phyloP scores from a whole-genome alignment of 2,329 filamentous ascomycete genomes.

The Fusarium sterilihyphosum region DNA sequence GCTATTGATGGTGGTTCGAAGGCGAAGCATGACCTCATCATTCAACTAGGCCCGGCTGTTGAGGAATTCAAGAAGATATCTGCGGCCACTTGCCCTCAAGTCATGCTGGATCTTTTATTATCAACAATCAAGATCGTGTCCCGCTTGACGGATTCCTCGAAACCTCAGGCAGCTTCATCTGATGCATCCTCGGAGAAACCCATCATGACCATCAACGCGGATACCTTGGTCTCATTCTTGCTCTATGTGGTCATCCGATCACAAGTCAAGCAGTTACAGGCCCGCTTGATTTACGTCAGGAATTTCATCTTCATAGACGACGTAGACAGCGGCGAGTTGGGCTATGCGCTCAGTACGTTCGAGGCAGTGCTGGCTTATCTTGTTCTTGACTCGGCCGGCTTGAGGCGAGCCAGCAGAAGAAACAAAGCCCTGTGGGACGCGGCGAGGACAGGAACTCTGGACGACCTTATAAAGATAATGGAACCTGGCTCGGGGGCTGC shows the following conservation, averaged over 20 bases:
- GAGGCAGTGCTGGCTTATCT: constrained; percentile 94
- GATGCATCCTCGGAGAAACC: constrained; percentile 60
- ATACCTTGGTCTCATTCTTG: constrained; percentile 90
- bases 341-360: constrained; percentile 94
- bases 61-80: constrained; percentile 90
- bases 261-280: constrained; percentile 86
- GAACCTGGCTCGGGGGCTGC: constrained; percentile 70
- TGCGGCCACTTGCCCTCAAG: constrained; percentile 80
- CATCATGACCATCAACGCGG: constrained; percentile 76
- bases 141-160: constrained; percentile 66
- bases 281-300: constrained; percentile 91
- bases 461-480: constrained; percentile 80
- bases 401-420: constrained; percentile 84
- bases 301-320: constrained; percentile 99
- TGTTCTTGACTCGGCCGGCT: constrained; percentile 79
- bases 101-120: constrained; percentile 86
- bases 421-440: constrained; percentile 93
- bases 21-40: constrained; percentile 83
- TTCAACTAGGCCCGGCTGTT: constrained; percentile 80
- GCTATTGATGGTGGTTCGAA: constrained; percentile 79
- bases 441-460: constrained; percentile 78
- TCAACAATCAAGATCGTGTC: constrained; percentile 87
- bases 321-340: constrained; percentile 94
- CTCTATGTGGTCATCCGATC: constrained; percentile 93
- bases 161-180: constrained; percentile 48